phyloP scores from a whole-genome alignment of 495 filamentous ascomycete genomes.

The Platismatia glauca region DNA sequence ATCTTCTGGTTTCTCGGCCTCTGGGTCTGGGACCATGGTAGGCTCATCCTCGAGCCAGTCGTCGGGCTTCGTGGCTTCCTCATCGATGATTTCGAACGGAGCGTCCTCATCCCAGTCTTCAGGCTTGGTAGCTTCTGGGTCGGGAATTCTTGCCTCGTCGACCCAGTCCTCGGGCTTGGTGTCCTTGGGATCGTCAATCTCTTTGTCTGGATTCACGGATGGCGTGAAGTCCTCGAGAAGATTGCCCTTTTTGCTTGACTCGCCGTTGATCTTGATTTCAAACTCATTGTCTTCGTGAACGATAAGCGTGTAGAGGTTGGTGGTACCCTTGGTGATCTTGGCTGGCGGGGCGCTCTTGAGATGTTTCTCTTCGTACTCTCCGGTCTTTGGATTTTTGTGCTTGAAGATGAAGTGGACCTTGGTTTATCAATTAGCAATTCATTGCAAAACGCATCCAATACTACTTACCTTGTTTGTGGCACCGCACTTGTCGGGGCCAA shows the following conservation, averaged over 20 bases:
- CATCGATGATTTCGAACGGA: constrained; percentile 88
- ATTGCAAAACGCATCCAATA: background rate
- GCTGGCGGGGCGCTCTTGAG: constrained; percentile 74
- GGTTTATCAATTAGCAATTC: background rate
- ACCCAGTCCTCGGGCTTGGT: constrained; percentile 94
- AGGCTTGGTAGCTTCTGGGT: constrained; percentile 92
- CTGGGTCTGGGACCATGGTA: constrained; percentile 78
- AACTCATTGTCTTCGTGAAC: constrained; percentile 93
- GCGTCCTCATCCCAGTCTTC: constrained; percentile 99
- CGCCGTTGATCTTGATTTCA: constrained; percentile 82
- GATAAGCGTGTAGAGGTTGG: constrained; percentile 90
- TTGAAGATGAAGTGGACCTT: constrained; percentile 99
- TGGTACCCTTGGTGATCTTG: constrained; percentile 71
- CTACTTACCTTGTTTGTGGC: constrained; percentile 80
- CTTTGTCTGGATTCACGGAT: constrained; percentile 85
- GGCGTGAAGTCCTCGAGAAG: constrained; percentile 93
- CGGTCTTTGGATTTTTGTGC: constrained; percentile 99
- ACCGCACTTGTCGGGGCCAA: constrained; percentile 99
- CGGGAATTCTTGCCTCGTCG: constrained; percentile 79
- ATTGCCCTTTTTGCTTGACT: constrained; percentile 74
- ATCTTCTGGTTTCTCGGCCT: constrained; percentile 97
- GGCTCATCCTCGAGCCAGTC: constrained; percentile 97
- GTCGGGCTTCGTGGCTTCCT: constrained; percentile 82
- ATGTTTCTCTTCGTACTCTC: constrained; percentile 99
- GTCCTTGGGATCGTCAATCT: constrained; percentile 96